Conservation (phyloP, 768 basidiomycete genomes). For the Boletus vinaceobasis region DNA sequence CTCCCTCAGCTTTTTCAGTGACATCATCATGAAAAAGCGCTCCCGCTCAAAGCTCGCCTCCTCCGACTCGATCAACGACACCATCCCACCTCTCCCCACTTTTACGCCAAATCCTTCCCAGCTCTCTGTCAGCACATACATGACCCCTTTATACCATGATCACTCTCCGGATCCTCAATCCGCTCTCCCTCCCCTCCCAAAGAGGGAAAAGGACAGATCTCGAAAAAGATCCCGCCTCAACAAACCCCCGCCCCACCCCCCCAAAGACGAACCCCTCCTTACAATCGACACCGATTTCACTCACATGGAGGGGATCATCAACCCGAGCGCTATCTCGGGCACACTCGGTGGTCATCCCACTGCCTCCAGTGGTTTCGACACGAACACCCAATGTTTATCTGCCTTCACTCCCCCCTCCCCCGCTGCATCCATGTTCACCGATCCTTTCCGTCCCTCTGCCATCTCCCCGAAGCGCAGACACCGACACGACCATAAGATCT, state of each 20-base stretch:
- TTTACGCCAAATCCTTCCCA: constrained; percentile 38
- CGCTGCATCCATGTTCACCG: constrained; percentile 30
- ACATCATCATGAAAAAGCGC: constrained; percentile 40
- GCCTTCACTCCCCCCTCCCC: constrained; percentile 40
- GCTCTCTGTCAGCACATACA: constrained; percentile 22
- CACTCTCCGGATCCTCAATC: constrained; percentile 5
- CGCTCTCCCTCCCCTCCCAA: constrained; percentile 11
- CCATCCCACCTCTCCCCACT: constrained; percentile 31
- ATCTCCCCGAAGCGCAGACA: constrained; percentile 21
- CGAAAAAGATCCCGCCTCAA: constrained; percentile 22
- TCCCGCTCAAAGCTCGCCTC: constrained; percentile 39
- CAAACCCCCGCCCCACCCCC: constrained; percentile 15
- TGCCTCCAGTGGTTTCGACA: constrained; percentile 15
- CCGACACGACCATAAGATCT: constrained; percentile 40
- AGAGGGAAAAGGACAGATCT: constrained; percentile 27
- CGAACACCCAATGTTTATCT: constrained; percentile 37
- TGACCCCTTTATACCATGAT: constrained; percentile 3
- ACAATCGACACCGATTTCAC: constrained; percentile 36
- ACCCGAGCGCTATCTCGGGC: constrained; percentile 28
- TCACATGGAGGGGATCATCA: constrained; percentile 80
- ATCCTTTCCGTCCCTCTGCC: constrained; percentile 34
- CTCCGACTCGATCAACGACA: constrained; percentile 29
- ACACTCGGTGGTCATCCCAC: constrained; percentile 17
- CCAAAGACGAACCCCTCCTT: constrained; percentile 29
- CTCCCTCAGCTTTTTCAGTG: constrained; percentile 40